These are phyloP conservation scores for Paulinella micropora DNA, from an alignment of 78 protist genomes.

Conservation along the genomic window DNA sequence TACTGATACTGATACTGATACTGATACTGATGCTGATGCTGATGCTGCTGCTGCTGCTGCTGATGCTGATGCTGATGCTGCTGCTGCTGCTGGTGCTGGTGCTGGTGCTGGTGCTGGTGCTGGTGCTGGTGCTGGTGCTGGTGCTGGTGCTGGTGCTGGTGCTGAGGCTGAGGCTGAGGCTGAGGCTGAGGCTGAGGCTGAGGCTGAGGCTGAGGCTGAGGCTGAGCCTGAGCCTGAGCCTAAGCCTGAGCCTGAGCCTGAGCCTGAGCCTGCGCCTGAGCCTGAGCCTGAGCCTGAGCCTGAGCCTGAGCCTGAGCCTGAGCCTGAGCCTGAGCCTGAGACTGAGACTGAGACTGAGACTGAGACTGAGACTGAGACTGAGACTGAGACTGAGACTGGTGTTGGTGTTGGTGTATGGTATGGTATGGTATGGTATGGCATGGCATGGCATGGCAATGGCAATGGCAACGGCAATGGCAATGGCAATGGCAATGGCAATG, in stretches of 20 bases:
- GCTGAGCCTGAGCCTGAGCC: conserved; percentile 13
- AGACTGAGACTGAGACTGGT: not conserved
- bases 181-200: too few relatives aligned
- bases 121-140: too few relatives aligned
- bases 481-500: not conserved
- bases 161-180: too few relatives aligned
- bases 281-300: conserved; percentile 15
- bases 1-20: too few relatives aligned
- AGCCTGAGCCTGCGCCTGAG: too few relatives aligned
- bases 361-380: not conserved
- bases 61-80: too few relatives aligned
- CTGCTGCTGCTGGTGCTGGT: too few relatives aligned
- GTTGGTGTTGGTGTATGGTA: not conserved
- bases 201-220: too few relatives aligned
- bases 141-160: too few relatives aligned
- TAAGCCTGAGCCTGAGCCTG: conserved; percentile 8
- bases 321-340: conserved; percentile 9
- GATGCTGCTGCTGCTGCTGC: too few relatives aligned
- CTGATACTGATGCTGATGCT: too few relatives aligned
- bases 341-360: conserved; percentile 4
- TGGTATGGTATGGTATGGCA: not conserved
- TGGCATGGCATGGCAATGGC: not conserved
- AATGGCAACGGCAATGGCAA: not conserved
- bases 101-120: too few relatives aligned
- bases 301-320: not conserved